These are phyloP conservation scores for Setaria italica DNA, from an alignment of 202 grass and related monocot species.

Conservation along the genomic window DNA sequence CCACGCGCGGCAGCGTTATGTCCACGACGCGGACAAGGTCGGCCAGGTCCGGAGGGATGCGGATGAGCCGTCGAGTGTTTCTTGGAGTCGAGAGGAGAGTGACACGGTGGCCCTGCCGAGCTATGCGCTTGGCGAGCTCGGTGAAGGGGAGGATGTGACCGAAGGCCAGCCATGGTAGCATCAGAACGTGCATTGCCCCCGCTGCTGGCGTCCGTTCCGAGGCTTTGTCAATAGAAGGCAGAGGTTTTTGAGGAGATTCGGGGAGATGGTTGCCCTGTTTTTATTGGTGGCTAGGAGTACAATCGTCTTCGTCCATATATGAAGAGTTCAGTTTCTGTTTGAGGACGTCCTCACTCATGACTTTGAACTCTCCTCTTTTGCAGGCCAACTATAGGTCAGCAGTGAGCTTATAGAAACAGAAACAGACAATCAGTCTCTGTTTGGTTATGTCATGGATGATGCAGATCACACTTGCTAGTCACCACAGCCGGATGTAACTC, in stretches of 20 bases:
- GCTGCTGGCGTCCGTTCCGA: neutral
- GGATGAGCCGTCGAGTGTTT: conserved; percentile 57
- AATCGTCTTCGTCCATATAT: neutral
- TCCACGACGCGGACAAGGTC: conserved; percentile 53
- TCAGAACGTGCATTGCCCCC: conserved; percentile 54
- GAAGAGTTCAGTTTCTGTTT: neutral
- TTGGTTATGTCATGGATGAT: conserved; percentile 22
- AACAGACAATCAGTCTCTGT: neutral
- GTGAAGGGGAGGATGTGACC: conserved; percentile 69
- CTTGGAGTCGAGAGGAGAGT: conserved; percentile 60
- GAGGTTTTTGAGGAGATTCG: neutral
- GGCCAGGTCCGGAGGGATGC: conserved; percentile 41
- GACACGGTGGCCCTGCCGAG: conserved; percentile 64
- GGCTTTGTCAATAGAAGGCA: neutral
- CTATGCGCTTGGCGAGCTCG: conserved; percentile 68
- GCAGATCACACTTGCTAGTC: neutral
- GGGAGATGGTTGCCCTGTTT: neutral
- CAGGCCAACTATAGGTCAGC: neutral
- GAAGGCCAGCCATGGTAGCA: conserved; percentile 81
- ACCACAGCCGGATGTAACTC: neutral
- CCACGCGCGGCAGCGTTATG: conserved; percentile 46
- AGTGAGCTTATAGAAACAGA: neutral
- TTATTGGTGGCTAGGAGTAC: neutral
- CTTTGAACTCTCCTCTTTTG: neutral
- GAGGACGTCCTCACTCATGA: neutral